Conservation (phyloP, 2,329 filamentous ascomycete genomes). For the Ophiostoma pallidulum region DNA sequence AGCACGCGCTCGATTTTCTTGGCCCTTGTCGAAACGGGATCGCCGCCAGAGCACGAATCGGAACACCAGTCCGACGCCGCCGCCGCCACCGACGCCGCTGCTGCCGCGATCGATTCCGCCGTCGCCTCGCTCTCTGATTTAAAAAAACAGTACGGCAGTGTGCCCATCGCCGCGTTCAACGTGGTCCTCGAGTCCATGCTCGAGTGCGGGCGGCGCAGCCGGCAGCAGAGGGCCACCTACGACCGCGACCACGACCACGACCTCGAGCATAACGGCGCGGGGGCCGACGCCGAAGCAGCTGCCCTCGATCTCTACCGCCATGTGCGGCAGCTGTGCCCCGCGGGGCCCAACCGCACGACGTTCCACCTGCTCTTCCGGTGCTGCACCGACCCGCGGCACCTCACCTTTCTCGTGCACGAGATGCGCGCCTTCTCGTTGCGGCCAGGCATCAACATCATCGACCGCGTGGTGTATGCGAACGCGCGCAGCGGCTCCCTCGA, state of each 20-base stretch:
- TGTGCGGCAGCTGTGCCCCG: slow-evolving; percentile 26
- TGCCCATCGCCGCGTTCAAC: slow-evolving; percentile 32
- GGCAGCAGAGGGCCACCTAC: too few relatives aligned
- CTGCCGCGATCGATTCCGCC: slow-evolving; percentile 30
- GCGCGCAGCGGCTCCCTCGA: slow-evolving; percentile 26
- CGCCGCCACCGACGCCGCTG: not conserved
- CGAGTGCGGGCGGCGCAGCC: not conserved
- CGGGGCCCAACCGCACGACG: slow-evolving; percentile 27
- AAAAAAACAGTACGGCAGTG: slow-evolving; percentile 19
- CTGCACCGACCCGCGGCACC: slow-evolving; percentile 21
- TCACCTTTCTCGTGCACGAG: slow-evolving; percentile 28
- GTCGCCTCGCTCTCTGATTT: slow-evolving; percentile 49
- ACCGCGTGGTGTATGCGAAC: slow-evolving; percentile 26
- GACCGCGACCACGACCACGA: not conserved
- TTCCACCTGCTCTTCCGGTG: slow-evolving; percentile 27
- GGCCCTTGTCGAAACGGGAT: slow-evolving; percentile 31
- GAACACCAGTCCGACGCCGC: not conserved
- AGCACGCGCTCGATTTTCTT: slow-evolving; percentile 56
- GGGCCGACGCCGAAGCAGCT: slow-evolving; percentile 1
- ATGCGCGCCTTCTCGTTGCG: slow-evolving; percentile 28
- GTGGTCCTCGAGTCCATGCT: slow-evolving; percentile 30
- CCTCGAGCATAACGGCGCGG: not conserved
- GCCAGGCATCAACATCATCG: slow-evolving; percentile 22
- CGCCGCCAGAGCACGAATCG: not conserved
- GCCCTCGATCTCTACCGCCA: slow-evolving; percentile 30